Evolutionary conservation across 2,329 filamentous ascomycete species (phyloP).

Genomic region (Botrytis aclada): DNA sequence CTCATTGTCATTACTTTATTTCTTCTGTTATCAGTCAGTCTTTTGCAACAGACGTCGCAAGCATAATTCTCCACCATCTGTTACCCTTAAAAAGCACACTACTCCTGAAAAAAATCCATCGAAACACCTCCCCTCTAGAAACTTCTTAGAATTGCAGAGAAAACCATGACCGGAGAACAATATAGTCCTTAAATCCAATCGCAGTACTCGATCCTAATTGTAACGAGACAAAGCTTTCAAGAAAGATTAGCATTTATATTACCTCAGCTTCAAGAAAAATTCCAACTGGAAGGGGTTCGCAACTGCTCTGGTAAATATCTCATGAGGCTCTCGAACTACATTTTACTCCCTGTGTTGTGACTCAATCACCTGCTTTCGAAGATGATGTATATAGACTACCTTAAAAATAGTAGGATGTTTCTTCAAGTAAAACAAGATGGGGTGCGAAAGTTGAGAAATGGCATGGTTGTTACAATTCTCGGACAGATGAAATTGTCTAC

Average conservation of each 20-base stretch:
- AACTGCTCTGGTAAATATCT: neutral
- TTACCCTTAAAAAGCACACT: rapidly evolving
- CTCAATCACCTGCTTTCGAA: rapidly evolving
- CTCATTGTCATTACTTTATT: too few relatives aligned
- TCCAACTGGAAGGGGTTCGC: neutral
- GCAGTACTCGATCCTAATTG: too few relatives aligned
- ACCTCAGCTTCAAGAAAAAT: neutral
- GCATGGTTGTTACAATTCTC: neutral
- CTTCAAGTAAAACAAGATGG: neutral
- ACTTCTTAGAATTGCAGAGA: rapidly evolving
- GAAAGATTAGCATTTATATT: neutral
- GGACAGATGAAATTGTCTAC: neutral
- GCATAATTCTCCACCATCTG: neutral
- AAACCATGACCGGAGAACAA: neutral
- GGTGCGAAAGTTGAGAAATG: too few relatives aligned
- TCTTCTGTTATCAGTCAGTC: rapidly evolving
- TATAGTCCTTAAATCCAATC: too few relatives aligned
- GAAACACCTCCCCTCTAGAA: rapidly evolving
- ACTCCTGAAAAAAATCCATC: neutral
- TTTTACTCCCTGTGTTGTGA: neutral
- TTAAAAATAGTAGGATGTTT: neutral
- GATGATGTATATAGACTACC: neutral
- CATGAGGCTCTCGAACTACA: neutral
- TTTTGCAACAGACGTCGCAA: neutral
- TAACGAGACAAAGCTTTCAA: neutral